phyloP scores from a whole-genome alignment of 140 eudicot genomes.

The Anethum foeniculum region DNA sequence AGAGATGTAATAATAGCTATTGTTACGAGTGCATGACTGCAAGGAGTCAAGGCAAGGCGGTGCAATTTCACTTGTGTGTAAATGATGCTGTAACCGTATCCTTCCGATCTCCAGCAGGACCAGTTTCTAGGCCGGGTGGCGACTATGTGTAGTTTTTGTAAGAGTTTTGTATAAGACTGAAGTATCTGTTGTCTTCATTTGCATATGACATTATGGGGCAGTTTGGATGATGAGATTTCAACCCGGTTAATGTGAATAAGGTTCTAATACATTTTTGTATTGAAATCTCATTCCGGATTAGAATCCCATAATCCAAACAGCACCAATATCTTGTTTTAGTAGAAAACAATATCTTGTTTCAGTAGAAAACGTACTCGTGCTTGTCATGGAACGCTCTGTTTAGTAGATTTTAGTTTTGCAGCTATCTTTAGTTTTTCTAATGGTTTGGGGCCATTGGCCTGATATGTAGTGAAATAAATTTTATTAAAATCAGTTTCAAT shows the following conservation, averaged over 20 bases:
- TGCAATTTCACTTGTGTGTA: constrained; percentile 53
- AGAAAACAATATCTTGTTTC: background rate
- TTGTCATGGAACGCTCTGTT: no score
- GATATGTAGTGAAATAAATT: no score
- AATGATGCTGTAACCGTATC: constrained; percentile 30
- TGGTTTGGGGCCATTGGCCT: no score
- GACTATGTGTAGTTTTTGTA: background rate
- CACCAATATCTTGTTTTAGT: no score
- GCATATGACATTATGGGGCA: background rate
- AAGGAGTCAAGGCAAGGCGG: constrained; percentile 17
- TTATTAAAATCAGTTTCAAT: no score
- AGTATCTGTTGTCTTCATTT: background rate
- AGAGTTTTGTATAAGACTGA: background rate
- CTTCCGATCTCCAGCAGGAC: constrained; percentile 51
- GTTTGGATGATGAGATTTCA: no score
- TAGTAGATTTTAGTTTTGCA: background rate
- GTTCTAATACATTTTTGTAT: no score
- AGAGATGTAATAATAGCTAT: background rate
- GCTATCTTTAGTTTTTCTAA: no score
- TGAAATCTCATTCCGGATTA: no score
- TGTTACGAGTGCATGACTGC: constrained; percentile 39
- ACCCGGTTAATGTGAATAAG: no score
- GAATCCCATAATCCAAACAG: no score
- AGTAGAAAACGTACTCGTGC: background rate
- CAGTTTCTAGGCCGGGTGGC: constrained; percentile 29